Base-by-base conservation (phyloP, 1,284 basidiomycete genomes). In the Trametes sp. region DNA sequence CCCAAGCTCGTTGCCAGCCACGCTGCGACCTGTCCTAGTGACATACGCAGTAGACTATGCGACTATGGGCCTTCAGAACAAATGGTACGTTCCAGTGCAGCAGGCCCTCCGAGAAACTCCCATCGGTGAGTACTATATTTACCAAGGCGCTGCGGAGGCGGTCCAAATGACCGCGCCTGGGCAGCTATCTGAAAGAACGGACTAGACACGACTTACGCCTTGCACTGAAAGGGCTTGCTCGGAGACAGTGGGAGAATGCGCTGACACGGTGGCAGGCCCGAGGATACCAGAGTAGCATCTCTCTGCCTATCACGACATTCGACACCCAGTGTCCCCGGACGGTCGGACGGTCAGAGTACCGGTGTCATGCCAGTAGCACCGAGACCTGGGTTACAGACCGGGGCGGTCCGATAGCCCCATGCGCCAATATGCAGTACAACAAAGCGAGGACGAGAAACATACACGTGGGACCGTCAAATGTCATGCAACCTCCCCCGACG, bases 111-210 rank as follows among this genome's bases (percentile, higher is more conserved):
- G 33, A 50, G 29, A 44, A n/a, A 58, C 38, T 42, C 57, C 36
- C 36, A 52, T 52, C 19, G 38, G 41, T 31, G 28, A 19, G 29
- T 19, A 26, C 57, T 58, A 58, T 45, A 26, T 23, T 58, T 58
- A 35, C 19, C 16, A 24, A 10, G 19, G 52, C 35, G 38, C 57
- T 59, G 50, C 50, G 50, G 42, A 35, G 10, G 45, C 21, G 41
- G 7, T 36, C 44, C 26, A 44, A 31, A 16, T 14, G 41, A 16
- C 33, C 31, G 51, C 38, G 49, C 33, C 49, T 33, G 31, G 31
- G 31, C n/a, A 58, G 54, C 49, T 24, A 10, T 21, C 44, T 46
- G 48, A 24, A n/a, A 33, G 35, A 9, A 42, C 13, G 28, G 16
- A 16, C 23, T 13, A n/a, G n/a, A 28, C 24, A 46, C 21, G 28